These are phyloP conservation scores for Balamuthia mandrillaris DNA, from an alignment of 208 protist species.

Conservation along the genomic window DNA sequence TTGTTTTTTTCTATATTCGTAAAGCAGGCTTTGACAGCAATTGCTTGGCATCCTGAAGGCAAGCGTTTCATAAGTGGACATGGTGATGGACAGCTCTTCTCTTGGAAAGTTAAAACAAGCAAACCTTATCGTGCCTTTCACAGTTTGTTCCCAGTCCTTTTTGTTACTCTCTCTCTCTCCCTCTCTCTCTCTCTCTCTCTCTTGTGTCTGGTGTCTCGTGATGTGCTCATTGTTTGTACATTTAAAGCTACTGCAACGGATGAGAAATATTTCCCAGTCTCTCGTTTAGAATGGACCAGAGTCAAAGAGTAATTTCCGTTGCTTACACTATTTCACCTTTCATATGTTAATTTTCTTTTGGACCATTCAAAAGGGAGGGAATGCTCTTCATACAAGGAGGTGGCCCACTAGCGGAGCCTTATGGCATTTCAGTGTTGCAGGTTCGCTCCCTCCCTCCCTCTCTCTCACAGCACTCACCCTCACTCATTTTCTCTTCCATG, in stretches of 20 bases:
- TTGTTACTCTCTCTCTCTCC: neutral
- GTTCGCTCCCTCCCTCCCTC: neutral
- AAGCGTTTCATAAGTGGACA: conserved; percentile 13
- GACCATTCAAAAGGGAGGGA: neutral
- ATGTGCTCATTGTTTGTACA: too few relatives aligned
- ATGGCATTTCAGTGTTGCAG: neutral
- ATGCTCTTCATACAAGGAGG: conserved; percentile 26
- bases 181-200: neutral
- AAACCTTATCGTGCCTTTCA: neutral
- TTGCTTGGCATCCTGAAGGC: conserved; percentile 19
- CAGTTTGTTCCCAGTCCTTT: neutral
- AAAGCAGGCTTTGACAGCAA: neutral
- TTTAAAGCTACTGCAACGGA: too few relatives aligned
- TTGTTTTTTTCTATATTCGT: too few relatives aligned
- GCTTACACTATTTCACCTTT: neutral
- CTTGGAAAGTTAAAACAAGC: conserved; percentile 11
- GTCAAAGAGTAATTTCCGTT: neutral
- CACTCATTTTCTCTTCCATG: neutral
- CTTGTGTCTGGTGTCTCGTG: neutral
- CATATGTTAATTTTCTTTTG: neutral
- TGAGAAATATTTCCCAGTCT: too few relatives aligned
- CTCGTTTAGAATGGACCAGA: too few relatives aligned
- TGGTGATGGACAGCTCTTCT: neutral
- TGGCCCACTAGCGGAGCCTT: neutral
- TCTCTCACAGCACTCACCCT: neutral